A percentile compares a stretch with the other conserved stretches of the same genome.
These are phyloP conservation scores for Backusella tarrabulga DNA, from an alignment of 192 early-diverging fungal genomes.

Conservation along the genomic window DNA sequence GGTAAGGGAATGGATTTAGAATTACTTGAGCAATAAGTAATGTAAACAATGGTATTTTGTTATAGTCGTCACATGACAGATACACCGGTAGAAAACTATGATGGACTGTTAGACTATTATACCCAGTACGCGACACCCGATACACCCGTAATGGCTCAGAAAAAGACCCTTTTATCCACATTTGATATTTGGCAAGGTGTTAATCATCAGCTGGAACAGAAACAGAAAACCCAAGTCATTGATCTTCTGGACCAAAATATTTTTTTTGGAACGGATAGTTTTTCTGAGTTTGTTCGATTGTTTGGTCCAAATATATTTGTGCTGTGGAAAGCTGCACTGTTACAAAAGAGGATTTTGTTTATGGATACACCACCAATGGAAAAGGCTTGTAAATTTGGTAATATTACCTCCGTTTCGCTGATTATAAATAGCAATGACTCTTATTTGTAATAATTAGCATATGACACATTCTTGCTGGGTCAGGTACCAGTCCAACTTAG, in stretches of 20 bases:
- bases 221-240: neutral
- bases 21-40: neutral
- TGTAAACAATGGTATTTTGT: neutral
- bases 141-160: neutral
- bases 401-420: neutral
- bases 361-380: constrained; percentile 47
- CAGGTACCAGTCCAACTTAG: constrained; percentile 30
- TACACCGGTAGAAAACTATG: neutral
- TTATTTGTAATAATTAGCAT: neutral
- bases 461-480: constrained; percentile 42
- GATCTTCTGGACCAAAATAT: neutral
- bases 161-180: neutral
- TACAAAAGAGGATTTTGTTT: constrained; percentile 51
- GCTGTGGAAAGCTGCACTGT: constrained; percentile 52
- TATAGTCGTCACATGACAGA: constrained; percentile 4
- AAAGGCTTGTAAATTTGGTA: constrained; percentile 46
- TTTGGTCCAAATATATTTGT: constrained; percentile 53
- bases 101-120: constrained; percentile 1
- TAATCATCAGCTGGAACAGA: neutral
- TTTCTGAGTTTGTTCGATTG: constrained; percentile 39
- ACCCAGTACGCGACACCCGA: constrained; percentile 2
- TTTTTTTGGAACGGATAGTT: constrained; percentile 30
- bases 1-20: constrained; percentile 18
- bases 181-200: constrained; percentile 6
- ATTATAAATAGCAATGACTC: neutral